Evolutionary conservation across 176 grass and related monocot genomes (phyloP).

Genomic region (Phoenix roebelenii): DNA sequence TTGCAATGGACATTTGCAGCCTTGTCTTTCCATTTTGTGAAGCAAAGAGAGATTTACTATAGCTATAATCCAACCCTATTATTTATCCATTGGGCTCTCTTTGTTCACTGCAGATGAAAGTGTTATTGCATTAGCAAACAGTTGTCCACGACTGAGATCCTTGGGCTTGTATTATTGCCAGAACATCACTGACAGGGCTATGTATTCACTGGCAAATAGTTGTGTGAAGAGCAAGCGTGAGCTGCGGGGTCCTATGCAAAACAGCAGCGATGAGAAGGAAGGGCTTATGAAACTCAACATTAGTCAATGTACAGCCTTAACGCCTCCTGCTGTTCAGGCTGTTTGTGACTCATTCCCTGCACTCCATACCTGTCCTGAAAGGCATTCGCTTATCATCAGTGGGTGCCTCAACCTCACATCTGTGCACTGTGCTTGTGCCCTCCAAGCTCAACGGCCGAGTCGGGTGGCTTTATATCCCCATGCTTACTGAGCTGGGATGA

Average conservation of each 20-base stretch:
- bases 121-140: slow-evolving; percentile 11
- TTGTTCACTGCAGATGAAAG: slow-evolving; percentile 13
- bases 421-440: slow-evolving; percentile 13
- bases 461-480: neutral
- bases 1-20: too few species aligned
- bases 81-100: neutral
- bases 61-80: too few species aligned
- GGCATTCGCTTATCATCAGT: slow-evolving; percentile 13
- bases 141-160: slow-evolving; percentile 12
- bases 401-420: slow-evolving; percentile 15
- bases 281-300: slow-evolving; percentile 14
- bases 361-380: slow-evolving; percentile 8
- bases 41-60: too few species aligned
- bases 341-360: slow-evolving; percentile 16
- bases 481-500: neutral
- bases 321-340: slow-evolving; percentile 10
- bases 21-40: too few species aligned
- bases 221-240: neutral
- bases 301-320: slow-evolving; percentile 12
- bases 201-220: slow-evolving; percentile 15
- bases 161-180: slow-evolving; percentile 11
- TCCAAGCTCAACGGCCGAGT: neutral
- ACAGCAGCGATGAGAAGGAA: neutral
- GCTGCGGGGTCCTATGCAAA: neutral
- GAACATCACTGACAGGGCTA: slow-evolving; percentile 15